Evolutionary conservation across 805 yeast genomes (phyloP).

Genomic region (Metschnikowia gelsemii): DNA sequence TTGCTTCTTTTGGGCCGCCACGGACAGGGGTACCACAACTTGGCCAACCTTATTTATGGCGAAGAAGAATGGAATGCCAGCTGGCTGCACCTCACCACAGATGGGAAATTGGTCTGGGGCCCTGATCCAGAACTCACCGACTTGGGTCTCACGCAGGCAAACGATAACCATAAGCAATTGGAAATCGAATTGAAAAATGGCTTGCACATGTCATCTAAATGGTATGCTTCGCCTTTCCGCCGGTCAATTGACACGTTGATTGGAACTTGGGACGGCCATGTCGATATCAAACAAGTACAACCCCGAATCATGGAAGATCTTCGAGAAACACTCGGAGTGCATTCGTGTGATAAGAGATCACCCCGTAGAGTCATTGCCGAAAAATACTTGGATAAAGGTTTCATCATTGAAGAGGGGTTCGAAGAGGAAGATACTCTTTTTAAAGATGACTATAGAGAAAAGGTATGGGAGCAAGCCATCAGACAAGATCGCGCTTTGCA

Average conservation of each 20-base stretch:
- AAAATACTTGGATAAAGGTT: conserved; percentile 42
- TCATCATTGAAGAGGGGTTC: conserved; percentile 45
- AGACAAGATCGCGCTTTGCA: conserved; percentile 37
- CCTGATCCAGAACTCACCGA: conserved; percentile 53
- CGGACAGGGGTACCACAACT: conserved; percentile 55
- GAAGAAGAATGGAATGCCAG: conserved; percentile 45
- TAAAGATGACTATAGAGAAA: conserved; percentile 40
- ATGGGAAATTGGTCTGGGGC: conserved; percentile 50
- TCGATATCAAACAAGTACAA: conserved; percentile 21
- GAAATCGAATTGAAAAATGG: conserved; percentile 31
- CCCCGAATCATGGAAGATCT: conserved; percentile 47
- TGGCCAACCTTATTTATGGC: conserved; percentile 47
- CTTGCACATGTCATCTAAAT: conserved; percentile 36
- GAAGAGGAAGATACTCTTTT: conserved; percentile 46
- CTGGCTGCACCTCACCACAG: conserved; percentile 46
- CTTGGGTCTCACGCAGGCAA: conserved; percentile 46
- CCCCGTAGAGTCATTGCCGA: conserved; percentile 36
- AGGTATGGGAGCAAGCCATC: conserved; percentile 41
- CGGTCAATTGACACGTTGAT: conserved; percentile 50
- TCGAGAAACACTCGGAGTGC: conserved; percentile 50
- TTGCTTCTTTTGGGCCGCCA: conserved; percentile 50
- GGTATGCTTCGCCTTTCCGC: conserved; percentile 52
- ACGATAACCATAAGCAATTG: conserved; percentile 44
- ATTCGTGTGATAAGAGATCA: conserved; percentile 50
- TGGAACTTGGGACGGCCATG: conserved; percentile 45